Percentiles rank a stretch among this genome's conserved stretches.
These are phyloP conservation scores for Pilatotrama ljubarskyi DNA, from an alignment of 768 basidiomycete species.

Conservation along the genomic window DNA sequence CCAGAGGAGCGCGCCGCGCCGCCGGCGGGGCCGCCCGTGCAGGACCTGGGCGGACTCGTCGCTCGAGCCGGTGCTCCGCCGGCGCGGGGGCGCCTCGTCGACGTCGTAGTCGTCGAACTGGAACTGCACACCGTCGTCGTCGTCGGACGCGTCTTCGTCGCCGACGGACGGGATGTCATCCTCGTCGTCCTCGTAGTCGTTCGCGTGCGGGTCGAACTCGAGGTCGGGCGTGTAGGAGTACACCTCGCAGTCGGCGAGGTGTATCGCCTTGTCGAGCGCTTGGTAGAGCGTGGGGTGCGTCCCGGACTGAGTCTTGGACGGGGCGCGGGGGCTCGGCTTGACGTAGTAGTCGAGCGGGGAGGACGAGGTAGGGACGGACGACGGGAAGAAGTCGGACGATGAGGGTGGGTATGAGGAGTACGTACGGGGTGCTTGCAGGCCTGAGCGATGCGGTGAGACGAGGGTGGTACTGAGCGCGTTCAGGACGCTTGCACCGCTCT, in stretches of 20 bases:
- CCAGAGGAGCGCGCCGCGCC: constrained; percentile 86
- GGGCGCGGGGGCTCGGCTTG: constrained; percentile 60
- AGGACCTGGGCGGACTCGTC: constrained; percentile 28
- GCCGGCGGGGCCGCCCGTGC: constrained; percentile 47
- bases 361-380: constrained; percentile 69
- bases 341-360: constrained; percentile 62
- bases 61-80: constrained; percentile 30
- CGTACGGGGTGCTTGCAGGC: constrained; percentile 68
- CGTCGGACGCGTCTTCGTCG: constrained; percentile 64
- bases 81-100: constrained; percentile 47
- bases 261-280: constrained; percentile 87
- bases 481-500: constrained; percentile 72
- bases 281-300: constrained; percentile 89
- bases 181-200: constrained; percentile 77
- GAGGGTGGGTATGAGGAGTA: constrained; percentile 87
- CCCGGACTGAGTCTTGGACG: constrained; percentile 72
- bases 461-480: constrained; percentile 85
- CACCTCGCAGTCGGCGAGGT: constrained; percentile 90
- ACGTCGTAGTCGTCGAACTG: constrained; percentile 81
- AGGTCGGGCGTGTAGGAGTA: constrained; percentile 93
- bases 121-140: constrained; percentile 65
- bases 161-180: constrained; percentile 67
- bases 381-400: constrained; percentile 71
- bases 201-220: constrained; percentile 92
- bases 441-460: constrained; percentile 67